Base-by-base conservation (phyloP, 129 eudicot genomes). In the Chrysanthemum seticuspe region DNA sequence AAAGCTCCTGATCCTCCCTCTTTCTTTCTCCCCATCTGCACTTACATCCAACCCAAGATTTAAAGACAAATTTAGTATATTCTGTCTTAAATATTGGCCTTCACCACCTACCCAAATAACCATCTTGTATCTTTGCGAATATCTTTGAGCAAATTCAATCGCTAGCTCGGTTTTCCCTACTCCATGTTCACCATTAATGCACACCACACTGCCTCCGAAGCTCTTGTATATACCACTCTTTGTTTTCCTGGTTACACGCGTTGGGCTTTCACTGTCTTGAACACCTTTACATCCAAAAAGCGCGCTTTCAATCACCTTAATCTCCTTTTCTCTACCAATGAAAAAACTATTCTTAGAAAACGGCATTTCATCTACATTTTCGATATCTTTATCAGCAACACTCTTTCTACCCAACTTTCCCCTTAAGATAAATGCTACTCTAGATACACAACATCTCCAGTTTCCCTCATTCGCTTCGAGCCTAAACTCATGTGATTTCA, bases 101-200 rank as follows among this genome's bases (percentile, higher is more conserved):
- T 92, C 97, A 0, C 97, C 97, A 1, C 97, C 89, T 18, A 92
- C 86, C 97, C 97, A 92, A 59, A 92, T 78, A 16, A 92, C 96
- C 97, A 85, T 85, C 79, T 85, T 92, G 87, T 92, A 92, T 61
- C 97, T 83, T 34, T 82, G 91, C 1, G 87, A 79, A 77, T 77
- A 83, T 36, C 88, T 85, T 72, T 85, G 74, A 59, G 97, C 96
- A 67, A 87, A 92, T 74, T 92, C 97, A 74, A 89, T 60, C 5
- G 96, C 97, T 5, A 92, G 77, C 83, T 92, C 96, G 6, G 97
- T 92, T 62, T 92, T 92, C 36, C 97, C 97, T 45, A 85, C 73
- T 55, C 97, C 97, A 0, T 94, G 74, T 13, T 72, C 83, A 19
- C 97, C 97, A 71, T 62, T 87, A 45, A 92, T 79, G 86, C 96